Base-by-base conservation (phyloP, 2,329 filamentous ascomycete species). In the Nemania sp. region DNA sequence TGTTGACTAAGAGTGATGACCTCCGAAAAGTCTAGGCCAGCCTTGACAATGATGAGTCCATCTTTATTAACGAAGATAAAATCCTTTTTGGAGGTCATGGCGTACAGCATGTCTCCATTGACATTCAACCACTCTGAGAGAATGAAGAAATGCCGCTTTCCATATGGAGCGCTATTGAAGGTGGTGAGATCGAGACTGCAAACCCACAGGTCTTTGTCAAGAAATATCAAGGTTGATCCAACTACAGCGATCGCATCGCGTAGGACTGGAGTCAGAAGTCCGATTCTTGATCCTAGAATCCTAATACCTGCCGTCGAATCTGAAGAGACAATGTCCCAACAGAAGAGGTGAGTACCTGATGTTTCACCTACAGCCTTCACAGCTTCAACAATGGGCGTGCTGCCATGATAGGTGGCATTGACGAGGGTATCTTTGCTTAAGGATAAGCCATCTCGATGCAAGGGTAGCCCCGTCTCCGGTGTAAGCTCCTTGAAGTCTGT, bases 101-200 rank as follows among this genome's bases (percentile, higher is more conserved):
- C 52, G 55, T 45, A 69, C 22, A 69, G 27, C 26, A 71, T 59
- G 35, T 64, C 66, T 35, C 69, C 69, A 49, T 70, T 66, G 32
- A 67, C 60, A 59, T 70, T 66, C 27, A 67, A 24, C 69, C 69
- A 70, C 45, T 69, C 69, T 20, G 69, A 69, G 45, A 67, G 66
- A 49, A 70, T 58, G 52, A 70, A 70, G 64, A 70, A 70, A 52
- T 70, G 66, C 22, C 69, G 66, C 41, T 70, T 70, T 29, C 62
- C 62, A 51, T 66, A 70, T 15, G 69, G 62, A 38, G 66, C 69
- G 22, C 53, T 51, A 35, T 64, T 64, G 22, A 70, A 69, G 35
- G 66, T 66, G 24, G 43, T 69, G 24, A 70, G 24, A 45, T 70
- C 66, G 53, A 70, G 60, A 53, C 66, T 70, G 59, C 66, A 70